These are phyloP conservation scores for Xylaria cubensis DNA, from an alignment of 495 filamentous ascomycete genomes.

Conservation along the genomic window DNA sequence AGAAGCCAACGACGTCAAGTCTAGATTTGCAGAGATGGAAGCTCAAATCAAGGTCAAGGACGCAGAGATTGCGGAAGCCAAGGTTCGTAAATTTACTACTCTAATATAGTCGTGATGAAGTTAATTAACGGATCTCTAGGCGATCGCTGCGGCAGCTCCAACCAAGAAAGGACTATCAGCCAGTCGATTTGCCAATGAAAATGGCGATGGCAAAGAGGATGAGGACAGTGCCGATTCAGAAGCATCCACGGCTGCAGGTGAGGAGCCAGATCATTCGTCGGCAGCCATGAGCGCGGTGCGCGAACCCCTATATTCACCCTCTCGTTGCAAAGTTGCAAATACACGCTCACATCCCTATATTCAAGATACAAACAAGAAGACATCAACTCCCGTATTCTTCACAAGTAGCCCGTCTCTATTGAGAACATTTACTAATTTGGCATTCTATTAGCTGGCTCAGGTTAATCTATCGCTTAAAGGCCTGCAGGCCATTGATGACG, in stretches of 20 bases:
- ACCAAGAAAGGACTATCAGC: constrained; percentile 51
- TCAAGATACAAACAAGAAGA: too few species aligned
- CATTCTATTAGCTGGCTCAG: constrained; percentile 54
- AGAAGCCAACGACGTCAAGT: constrained; percentile 44
- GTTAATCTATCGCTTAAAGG: constrained; percentile 52
- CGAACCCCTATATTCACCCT: constrained; percentile 40
- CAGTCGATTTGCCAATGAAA: constrained; percentile 51
- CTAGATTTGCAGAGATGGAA: constrained; percentile 52
- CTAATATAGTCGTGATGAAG: constrained; percentile 4
- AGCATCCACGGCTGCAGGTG: constrained; percentile 57
- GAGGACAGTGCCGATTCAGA: constrained; percentile 34
- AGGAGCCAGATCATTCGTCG: constrained; percentile 59
- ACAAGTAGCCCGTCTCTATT: neutral
- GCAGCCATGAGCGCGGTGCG: constrained; percentile 64
- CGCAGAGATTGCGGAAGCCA: constrained; percentile 60
- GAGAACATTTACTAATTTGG: constrained; percentile 32
- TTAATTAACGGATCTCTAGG: constrained; percentile 34
- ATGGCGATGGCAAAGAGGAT: constrained; percentile 33
- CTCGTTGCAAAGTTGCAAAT: constrained; percentile 45
- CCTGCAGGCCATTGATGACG: constrained; percentile 54
- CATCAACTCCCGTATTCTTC: constrained; percentile 11
- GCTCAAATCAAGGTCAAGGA: constrained; percentile 59
- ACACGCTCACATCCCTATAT: constrained; percentile 13
- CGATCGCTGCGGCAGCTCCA: constrained; percentile 34
- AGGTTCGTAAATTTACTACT: constrained; percentile 43